Base-by-base conservation (phyloP, 768 basidiomycete genomes). In the Daedaleopsis sinensis region DNA sequence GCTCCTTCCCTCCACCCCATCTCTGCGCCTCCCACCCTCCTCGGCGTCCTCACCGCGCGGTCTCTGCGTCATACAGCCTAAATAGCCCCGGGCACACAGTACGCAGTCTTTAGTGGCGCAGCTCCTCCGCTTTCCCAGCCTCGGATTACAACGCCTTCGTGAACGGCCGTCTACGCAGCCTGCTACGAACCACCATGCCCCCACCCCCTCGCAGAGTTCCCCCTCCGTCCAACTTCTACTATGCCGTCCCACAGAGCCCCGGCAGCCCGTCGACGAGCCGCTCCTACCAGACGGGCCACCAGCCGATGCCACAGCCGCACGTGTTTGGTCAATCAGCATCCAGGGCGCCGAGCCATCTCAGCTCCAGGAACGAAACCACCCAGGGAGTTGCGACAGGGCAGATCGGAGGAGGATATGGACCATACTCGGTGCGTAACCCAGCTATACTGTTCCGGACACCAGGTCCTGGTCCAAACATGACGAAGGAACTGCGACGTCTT, bases 381-480 rank as follows among this genome's bases (percentile, higher is more conserved):
- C 87, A 85, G 64, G 88, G 90, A 49, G 91, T 94, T n/a, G 91
- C 90, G 0, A 88, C 82, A 35, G 93, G 92, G 9, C 78, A 79
- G 37, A 90, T 94, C 69, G 93, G 93, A 5, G 83, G 84, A 24
- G 86, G 85, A 18, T 94, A 93, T 79, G 93, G 93, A 12, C 93
- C 93, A 24, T 94, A 94, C 77, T 87, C 91, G n/a, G 92, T 93
- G 66, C 55, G 73, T 67, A 8, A 32, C 27, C 7, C 7, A 32
- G 4, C 27, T 7, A 32, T 32, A 32, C 27, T 32, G 7, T 32
- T 7, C 27, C 4, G 27, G 7, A 7, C 27, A 32, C 7, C 27
- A 32, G 4, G 27, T 32, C 27, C 27, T 32, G 27, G 27, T 32
- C 7, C 27, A 32, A 32, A 32, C 27, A 32, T 32, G 27, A 32